These are phyloP conservation scores for Firmiana major DNA, from an alignment of 345 rosid genomes.

Conservation along the genomic window DNA sequence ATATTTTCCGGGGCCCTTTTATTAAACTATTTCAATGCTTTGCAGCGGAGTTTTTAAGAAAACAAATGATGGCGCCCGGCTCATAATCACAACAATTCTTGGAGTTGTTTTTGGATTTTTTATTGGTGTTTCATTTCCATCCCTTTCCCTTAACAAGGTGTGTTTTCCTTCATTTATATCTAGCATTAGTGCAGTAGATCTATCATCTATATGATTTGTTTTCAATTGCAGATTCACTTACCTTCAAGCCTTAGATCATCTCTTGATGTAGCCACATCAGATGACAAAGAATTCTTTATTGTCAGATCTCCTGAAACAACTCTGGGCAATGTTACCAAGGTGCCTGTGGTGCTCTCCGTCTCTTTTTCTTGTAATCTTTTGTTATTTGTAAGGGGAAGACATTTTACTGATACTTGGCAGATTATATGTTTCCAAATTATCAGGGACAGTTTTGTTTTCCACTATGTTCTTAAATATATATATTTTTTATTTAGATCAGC, in stretches of 20 bases:
- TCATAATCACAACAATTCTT: conserved; percentile 46
- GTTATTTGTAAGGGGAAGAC: background rate
- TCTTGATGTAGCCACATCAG: conserved; percentile 37
- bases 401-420: background rate
- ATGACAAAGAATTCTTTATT: conserved; percentile 27
- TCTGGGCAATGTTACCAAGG: conserved; percentile 41
- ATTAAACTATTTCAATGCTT: conserved; percentile 5
- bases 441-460: background rate
- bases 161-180: conserved; percentile 10
- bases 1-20: background rate
- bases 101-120: conserved; percentile 77
- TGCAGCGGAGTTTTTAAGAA: conserved; percentile 64
- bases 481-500: background rate
- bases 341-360: conserved; percentile 19
- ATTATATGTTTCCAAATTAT: background rate
- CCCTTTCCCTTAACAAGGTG: conserved; percentile 64
- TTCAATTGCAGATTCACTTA: conserved; percentile 57
- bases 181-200: background rate
- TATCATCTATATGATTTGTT: conserved; percentile 21
- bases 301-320: conserved; percentile 36
- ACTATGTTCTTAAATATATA: background rate
- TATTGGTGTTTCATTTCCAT: conserved; percentile 69
- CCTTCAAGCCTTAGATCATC: conserved; percentile 51
- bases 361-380: background rate
- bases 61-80: conserved; percentile 50